phyloP scores from a whole-genome alignment of 1,284 basidiomycete species.

The Fomitopsis palustris region DNA sequence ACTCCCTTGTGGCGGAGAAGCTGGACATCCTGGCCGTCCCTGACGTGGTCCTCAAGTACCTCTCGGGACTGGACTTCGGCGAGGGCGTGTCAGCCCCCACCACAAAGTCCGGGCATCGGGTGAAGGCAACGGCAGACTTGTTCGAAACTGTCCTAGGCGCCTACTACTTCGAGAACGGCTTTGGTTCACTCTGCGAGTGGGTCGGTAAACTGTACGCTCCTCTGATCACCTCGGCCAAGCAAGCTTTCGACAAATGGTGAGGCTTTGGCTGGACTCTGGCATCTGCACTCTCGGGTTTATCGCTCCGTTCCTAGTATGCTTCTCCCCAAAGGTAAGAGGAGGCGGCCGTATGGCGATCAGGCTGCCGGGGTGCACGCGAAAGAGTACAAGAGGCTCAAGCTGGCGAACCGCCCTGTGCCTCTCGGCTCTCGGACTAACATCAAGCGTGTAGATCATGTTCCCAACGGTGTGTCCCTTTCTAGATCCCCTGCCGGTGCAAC shows the following conservation, averaged over 20 bases:
- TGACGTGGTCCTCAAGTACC: constrained; percentile 17
- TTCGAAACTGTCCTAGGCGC: constrained; percentile 31
- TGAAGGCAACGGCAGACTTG: constrained; percentile 29
- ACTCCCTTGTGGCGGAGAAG: constrained; percentile 29
- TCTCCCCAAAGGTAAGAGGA: not conserved
- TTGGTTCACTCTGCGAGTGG: constrained; percentile 26
- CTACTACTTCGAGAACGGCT: constrained; percentile 27
- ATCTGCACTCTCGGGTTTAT: not conserved
- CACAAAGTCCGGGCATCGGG: constrained; percentile 12
- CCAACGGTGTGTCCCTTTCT: not conserved
- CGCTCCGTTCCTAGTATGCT: not conserved
- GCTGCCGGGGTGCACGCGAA: not conserved
- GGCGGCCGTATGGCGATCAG: not conserved
- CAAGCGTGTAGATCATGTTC: not conserved
- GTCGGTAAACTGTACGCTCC: constrained; percentile 22
- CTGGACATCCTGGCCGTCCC: constrained; percentile 28
- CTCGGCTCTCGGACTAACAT: not conserved
- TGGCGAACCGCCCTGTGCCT: not conserved
- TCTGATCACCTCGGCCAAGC: constrained; percentile 17
- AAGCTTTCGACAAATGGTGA: constrained; percentile 16
- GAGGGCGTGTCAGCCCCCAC: constrained; percentile 16
- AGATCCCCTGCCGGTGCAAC: not conserved
- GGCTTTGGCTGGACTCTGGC: not conserved
- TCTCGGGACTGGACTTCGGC: constrained; percentile 24
- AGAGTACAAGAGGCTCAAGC: not conserved